Base-by-base conservation (phyloP, 345 rosid genomes). In the Lumnitzera racemosa region DNA sequence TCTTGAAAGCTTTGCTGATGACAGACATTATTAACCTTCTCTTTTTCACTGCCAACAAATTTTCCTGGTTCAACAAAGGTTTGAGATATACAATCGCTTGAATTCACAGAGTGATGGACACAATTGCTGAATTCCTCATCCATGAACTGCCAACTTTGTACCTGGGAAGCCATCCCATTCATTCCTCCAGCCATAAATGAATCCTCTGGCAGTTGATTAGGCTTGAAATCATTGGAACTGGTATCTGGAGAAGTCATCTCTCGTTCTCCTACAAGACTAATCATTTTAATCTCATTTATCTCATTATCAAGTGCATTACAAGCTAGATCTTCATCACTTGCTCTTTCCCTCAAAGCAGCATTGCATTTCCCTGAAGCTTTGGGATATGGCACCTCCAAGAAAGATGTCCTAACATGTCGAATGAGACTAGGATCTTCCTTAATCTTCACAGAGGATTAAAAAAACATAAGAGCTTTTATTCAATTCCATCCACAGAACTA, bases 41-140 rank as follows among this genome's bases (percentile, higher is more conserved):
- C 24, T 66, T 59, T 27, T 69, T 71, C 9, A 69, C 20, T 83
- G 66, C 41, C 62, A 78, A 56, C 70, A 52, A 49, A 69, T 15
- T 74, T 88, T 0, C 56, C 61, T 23, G 87, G 80, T 14, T 87
- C 86, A 16, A 60, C 75, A 48, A 85, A 17, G 53, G 88, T 79
- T 66, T 90, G 90, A 17, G 95, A 90, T 67, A 90, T 76, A 54
- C 83, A 78, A 50, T 86, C 96, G 56, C 94, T 90, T 1, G 92
- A 81, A 56, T 83, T 90, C 60, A 88, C 29, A n/a, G 95, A 81
- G 65, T 82, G 81, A 20, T 74, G 85, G 36, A 80, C 72, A 63
- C 88, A 70, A 63, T 83, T 90, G 59, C 89, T 81, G 69, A 88
- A 67, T 66, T 88, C 95, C 55, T 88, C 94, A 3, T 78, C 95